Evolutionary conservation across 139 green algal genomes (phyloP).

Genomic region (Ettlia oleoabundans): DNA sequence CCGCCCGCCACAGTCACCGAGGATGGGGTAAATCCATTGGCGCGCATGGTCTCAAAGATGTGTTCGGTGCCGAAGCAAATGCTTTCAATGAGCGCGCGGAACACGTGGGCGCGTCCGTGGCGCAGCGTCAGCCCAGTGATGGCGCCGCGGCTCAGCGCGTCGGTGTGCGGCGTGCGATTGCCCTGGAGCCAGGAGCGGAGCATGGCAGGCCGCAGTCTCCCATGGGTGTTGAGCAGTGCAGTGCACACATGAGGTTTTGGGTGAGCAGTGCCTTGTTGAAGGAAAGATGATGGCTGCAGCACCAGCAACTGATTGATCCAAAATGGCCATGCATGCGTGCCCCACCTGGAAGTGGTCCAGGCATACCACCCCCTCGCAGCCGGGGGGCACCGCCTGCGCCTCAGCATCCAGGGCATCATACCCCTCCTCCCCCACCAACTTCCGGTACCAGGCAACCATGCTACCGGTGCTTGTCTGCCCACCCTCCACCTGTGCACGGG

Average conservation of each 20-base stretch:
- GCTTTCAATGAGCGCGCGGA: slow-evolving; percentile 70
- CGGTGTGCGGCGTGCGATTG: slow-evolving; percentile 84
- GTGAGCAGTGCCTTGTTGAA: too few relatives aligned
- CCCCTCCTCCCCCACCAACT: slow-evolving; percentile 4
- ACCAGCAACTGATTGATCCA: too few relatives aligned
- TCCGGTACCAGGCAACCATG: slow-evolving; percentile 54
- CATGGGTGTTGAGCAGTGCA: too few relatives aligned
- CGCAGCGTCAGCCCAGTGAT: slow-evolving; percentile 78
- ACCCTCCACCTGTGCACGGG: slow-evolving; percentile 63
- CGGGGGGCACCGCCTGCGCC: slow-evolving; percentile 64
- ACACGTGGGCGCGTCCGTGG: slow-evolving; percentile 76
- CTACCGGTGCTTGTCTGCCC: slow-evolving; percentile 83
- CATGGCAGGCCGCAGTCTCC: too few relatives aligned
- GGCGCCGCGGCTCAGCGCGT: slow-evolving; percentile 72
- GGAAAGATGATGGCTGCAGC: too few relatives aligned
- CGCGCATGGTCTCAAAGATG: slow-evolving; percentile 78
- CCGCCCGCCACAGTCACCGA: slow-evolving; percentile 68
- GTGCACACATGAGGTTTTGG: too few relatives aligned
- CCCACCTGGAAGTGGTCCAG: slow-evolving; percentile 90
- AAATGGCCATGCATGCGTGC: too few relatives aligned
- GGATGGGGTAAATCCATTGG: slow-evolving; percentile 50
- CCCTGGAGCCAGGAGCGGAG: too few relatives aligned
- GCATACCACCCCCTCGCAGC: slow-evolving; percentile 74
- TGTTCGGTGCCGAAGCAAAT: slow-evolving; percentile 74
- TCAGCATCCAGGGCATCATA: slow-evolving; percentile 71